phyloP scores from a whole-genome alignment of 345 rosid genomes.

The Eucalyptus decipiens region DNA sequence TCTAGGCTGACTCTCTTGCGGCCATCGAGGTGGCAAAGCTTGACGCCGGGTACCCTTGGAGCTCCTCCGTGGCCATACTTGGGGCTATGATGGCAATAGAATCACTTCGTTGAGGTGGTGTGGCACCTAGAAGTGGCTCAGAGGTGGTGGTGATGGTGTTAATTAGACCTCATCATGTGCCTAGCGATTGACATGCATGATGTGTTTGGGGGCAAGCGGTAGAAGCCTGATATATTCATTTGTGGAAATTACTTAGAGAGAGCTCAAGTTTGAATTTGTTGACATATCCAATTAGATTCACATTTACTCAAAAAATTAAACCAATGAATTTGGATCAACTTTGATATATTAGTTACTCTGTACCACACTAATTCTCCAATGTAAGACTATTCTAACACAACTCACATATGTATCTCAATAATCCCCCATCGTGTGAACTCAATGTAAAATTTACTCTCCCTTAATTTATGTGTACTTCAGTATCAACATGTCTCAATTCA shows the following conservation, averaged over 20 bases:
- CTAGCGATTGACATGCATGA: neutral
- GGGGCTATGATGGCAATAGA: neutral
- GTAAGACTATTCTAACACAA: neutral
- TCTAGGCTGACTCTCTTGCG: neutral
- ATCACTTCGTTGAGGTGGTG: neutral
- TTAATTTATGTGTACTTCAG: neutral
- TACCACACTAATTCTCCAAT: neutral
- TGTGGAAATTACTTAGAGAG: neutral
- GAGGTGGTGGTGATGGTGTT: neutral
- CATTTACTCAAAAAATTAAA: neutral
- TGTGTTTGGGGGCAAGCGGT: neutral
- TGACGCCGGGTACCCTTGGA: neutral
- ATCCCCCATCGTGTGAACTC: accelerated
- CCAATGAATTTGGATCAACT: neutral
- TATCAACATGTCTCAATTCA: neutral
- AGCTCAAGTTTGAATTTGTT: neutral
- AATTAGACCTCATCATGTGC: neutral
- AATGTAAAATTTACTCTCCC: neutral
- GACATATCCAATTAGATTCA: neutral
- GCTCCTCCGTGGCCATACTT: neutral
- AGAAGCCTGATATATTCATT: neutral
- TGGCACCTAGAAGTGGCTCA: neutral
- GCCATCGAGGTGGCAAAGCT: neutral
- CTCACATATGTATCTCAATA: neutral
- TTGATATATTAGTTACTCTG: too few relatives aligned